Percentiles rank a stretch among this genome's conserved stretches.
Conservation (phyloP, 441 rosid species). For the Croton setiger region DNA sequence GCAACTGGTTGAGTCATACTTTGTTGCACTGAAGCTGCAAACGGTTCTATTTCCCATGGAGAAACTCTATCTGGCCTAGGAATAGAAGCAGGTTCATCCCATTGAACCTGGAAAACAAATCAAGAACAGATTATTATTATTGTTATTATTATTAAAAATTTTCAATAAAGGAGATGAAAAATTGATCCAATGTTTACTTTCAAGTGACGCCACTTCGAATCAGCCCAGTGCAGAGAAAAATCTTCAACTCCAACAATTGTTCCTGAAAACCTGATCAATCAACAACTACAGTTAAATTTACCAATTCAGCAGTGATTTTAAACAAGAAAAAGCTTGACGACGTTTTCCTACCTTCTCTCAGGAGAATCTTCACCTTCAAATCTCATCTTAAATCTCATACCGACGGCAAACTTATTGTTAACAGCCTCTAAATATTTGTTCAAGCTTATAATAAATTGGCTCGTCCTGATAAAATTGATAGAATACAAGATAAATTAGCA, state of each 20-base stretch:
- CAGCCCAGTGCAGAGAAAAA: slow-evolving; percentile 65
- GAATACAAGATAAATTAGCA: neutral
- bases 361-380: slow-evolving; percentile 96
- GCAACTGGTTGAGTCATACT: slow-evolving; percentile 40
- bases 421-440: slow-evolving; percentile 72
- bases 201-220: slow-evolving; percentile 85
- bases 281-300: neutral
- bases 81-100: slow-evolving; percentile 86
- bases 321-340: neutral
- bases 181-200: slow-evolving; percentile 44
- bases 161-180: neutral
- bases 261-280: slow-evolving; percentile 66
- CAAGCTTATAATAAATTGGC: slow-evolving; percentile 74
- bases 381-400: slow-evolving; percentile 94
- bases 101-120: slow-evolving; percentile 55
- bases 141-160: neutral
- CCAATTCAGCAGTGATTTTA: neutral
- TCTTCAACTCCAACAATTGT: slow-evolving; percentile 80
- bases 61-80: slow-evolving; percentile 90
- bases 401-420: slow-evolving; percentile 51
- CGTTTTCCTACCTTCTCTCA: slow-evolving; percentile 63
- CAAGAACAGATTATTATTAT: slow-evolving; percentile 16
- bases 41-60: slow-evolving; percentile 96
- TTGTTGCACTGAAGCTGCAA: slow-evolving; percentile 38
- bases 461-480: slow-evolving; percentile 45